Conservation (phyloP, 306 rosid genomes). For the Trifolium fragiferum region DNA sequence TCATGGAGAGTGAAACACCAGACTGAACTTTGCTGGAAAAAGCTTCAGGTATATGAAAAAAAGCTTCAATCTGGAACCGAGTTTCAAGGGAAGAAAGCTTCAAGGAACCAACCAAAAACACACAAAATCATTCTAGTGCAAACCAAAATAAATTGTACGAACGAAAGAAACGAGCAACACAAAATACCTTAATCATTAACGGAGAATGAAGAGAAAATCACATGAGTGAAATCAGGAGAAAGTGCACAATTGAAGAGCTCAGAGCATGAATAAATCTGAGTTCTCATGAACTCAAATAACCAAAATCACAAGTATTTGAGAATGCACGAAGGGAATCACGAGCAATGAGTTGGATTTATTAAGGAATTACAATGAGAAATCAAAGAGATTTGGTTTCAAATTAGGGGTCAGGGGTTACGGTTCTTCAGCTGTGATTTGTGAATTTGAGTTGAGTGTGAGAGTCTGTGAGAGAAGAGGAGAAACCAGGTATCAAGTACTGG, state of each 20-base stretch:
- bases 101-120: conserved; percentile 17
- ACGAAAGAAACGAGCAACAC: neutral
- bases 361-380: neutral
- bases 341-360: neutral
- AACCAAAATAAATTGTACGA: neutral
- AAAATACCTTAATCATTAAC: conserved; percentile 16
- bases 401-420: neutral
- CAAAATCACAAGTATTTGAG: neutral
- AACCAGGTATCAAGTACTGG: conserved; percentile 8
- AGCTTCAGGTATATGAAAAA: neutral
- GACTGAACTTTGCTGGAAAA: neutral
- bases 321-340: neutral
- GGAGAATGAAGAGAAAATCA: neutral
- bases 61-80: neutral
- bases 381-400: neutral
- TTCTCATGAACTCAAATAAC: neutral
- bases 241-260: neutral
- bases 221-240: neutral
- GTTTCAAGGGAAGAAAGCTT: conserved; percentile 5
- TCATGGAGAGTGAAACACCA: neutral
- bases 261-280: conserved; percentile 2
- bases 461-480: neutral
- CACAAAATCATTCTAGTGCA: neutral
- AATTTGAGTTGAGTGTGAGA: neutral
- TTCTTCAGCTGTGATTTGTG: neutral